These are phyloP conservation scores for Fraxinus velutina DNA, from an alignment of 305 asterid species.

Conservation along the genomic window DNA sequence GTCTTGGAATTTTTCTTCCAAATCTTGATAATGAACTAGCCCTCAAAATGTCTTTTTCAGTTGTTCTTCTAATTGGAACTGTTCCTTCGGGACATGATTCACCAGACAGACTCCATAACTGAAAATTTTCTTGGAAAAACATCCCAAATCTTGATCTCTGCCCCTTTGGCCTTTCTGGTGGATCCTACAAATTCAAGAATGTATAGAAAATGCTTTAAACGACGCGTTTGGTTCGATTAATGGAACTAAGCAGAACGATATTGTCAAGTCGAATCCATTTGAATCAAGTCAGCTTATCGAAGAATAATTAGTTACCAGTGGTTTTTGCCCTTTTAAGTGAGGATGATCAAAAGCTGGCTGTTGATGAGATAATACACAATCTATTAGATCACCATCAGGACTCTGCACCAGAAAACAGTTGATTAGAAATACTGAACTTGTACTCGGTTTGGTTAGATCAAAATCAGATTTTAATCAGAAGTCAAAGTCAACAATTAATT, in stretches of 20 bases:
- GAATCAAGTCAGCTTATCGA: background rate
- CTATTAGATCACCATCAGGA: conserved; percentile 58
- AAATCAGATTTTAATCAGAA: background rate
- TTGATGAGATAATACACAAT: conserved; percentile 44
- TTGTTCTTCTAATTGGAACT: conserved; percentile 46
- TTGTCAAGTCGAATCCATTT: background rate
- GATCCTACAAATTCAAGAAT: conserved; percentile 6
- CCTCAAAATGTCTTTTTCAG: conserved; percentile 40
- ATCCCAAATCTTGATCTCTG: background rate
- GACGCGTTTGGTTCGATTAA: background rate
- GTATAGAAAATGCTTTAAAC: background rate
- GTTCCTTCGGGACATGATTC: conserved; percentile 46
- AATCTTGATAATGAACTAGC: conserved; percentile 42
- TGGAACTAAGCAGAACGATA: background rate
- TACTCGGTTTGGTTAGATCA: background rate
- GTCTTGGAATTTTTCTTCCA: conserved; percentile 40
- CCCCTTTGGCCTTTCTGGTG: conserved; percentile 17
- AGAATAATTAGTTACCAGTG: conserved; percentile 31
- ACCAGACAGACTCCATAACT: conserved; percentile 28
- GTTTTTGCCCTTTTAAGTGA: conserved; percentile 47
- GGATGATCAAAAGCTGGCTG: conserved; percentile 69
- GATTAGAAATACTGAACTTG: background rate
- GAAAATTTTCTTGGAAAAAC: background rate
- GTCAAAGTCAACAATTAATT: too few species aligned
- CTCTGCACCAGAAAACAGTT: conserved; percentile 32